Base-by-base conservation (phyloP, 768 basidiomycete genomes). In the Suillus decipiens region DNA sequence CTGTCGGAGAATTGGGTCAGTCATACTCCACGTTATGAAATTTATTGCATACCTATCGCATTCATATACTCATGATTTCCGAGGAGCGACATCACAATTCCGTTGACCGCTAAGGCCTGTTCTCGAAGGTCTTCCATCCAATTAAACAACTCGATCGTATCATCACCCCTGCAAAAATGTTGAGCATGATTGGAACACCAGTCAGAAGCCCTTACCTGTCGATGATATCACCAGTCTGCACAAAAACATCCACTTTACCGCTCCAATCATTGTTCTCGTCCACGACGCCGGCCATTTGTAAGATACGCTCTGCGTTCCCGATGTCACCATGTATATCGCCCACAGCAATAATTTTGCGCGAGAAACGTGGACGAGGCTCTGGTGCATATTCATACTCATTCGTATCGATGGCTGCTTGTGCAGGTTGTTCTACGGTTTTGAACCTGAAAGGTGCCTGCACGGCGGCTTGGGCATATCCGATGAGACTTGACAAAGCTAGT, bases 21-120 rank as follows among this genome's bases (percentile, higher is more conserved):
- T 2, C 56, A 61, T 55, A 61, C 24, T 56, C 22, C 51, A 60
- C 57, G 56, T 15, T 55, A 33, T 50, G 59, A 65, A 59, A 41
- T 42, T 28, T 42, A 31, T 42, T 19, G 64, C 75, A 24, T 67
- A 89, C 90, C 90, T 63, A 93, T 88, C 15, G 85, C 87, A 67
- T 96, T 96, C 94, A 98, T 97, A 81, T 89, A 89, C 74, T 99
- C 97, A 68, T 99, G 97, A 73, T 99, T 99, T 31, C 97, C 97
- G 39, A 98, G 78, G 61, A 93, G 83, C 14, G 84, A 87, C 37
- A 96, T 71, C 15, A 99, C 82, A 5, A 80, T 82, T 2, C 93
- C 95, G 4, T 93, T 93, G 15, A 75, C 78, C 0, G 77, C 76
- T 5, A 75, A 75, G 1, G 96, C 96, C 73, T 98, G 87, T 9